phyloP scores from a whole-genome alignment of 306 rosid genomes.

The Fragaria nilgerrensis region DNA sequence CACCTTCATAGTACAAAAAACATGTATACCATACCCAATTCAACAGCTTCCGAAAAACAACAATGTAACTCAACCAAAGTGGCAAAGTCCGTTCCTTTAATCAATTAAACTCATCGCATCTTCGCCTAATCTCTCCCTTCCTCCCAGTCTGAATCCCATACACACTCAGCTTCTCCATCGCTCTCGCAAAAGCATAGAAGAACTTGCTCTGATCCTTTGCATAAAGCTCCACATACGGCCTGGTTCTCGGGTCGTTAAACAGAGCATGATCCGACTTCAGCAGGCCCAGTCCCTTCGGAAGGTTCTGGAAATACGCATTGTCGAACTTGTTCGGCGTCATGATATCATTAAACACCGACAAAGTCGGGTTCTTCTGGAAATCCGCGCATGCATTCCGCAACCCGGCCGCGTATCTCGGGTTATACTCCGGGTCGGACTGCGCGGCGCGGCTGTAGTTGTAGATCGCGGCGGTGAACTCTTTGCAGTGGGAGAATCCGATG shows the following conservation, averaged over 20 bases:
- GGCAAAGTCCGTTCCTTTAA: background rate
- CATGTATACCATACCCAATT: conserved; percentile 15
- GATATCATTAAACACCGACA: conserved; percentile 73
- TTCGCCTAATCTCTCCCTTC: conserved; percentile 75
- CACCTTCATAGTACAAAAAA: conserved; percentile 1
- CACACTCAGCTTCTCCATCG: conserved; percentile 77
- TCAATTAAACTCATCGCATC: conserved; percentile 78
- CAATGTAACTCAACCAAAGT: no score
- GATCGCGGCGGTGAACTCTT: conserved; percentile 41
- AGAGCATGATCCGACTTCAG: conserved; percentile 72
- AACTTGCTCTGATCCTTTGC: conserved; percentile 52
- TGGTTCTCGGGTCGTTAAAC: conserved; percentile 48
- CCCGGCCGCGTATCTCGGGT: conserved; percentile 58
- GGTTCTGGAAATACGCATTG: conserved; percentile 72
- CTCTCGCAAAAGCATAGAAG: conserved; percentile 53
- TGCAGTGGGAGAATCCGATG: conserved; percentile 76
- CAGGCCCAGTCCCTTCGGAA: conserved; percentile 65
- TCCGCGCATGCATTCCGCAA: conserved; percentile 57
- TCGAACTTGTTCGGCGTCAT: conserved; percentile 91
- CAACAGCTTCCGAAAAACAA: background rate
- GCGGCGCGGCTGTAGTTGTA: conserved; percentile 40
- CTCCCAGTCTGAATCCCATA: conserved; percentile 57
- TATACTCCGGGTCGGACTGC: conserved; percentile 41
- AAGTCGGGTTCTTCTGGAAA: conserved; percentile 51
- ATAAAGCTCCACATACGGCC: conserved; percentile 50